phyloP scores from a whole-genome alignment of 306 rosid genomes.

The Biancaea sappan region DNA sequence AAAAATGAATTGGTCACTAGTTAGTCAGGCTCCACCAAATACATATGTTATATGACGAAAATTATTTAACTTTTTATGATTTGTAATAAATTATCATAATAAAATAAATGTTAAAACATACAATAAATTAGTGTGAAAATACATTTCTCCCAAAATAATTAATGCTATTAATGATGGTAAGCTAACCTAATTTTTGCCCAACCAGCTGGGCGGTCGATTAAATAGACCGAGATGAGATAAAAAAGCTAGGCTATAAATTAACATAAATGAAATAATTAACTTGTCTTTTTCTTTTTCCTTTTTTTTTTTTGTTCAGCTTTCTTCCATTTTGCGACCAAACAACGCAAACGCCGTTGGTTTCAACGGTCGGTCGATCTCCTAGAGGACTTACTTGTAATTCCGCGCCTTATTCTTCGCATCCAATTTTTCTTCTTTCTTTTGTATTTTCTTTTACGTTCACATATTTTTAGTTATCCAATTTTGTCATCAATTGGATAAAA shows the following conservation, averaged over 20 bases:
- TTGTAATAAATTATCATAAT: too few species aligned
- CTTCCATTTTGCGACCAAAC: conserved; percentile 36
- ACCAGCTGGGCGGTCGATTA: not conserved
- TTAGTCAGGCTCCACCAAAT: too few species aligned
- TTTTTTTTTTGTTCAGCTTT: not conserved
- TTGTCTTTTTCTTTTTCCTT: not conserved
- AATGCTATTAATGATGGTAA: too few species aligned
- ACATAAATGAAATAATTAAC: not conserved
- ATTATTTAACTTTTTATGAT: too few species aligned
- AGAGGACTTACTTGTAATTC: conserved; percentile 42
- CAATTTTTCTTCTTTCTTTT: not conserved
- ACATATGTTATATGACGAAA: too few species aligned
- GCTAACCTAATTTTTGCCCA: not conserved
- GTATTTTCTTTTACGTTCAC: not conserved
- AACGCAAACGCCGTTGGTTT: conserved; percentile 44
- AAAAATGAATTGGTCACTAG: too few species aligned
- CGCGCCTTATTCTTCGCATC: conserved; percentile 29
- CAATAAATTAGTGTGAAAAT: too few species aligned
- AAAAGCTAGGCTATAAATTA: not conserved
- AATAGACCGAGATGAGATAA: not conserved
- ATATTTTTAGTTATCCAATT: not conserved
- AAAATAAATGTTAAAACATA: too few species aligned
- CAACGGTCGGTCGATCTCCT: conserved; percentile 47
- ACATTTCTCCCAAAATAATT: too few species aligned
- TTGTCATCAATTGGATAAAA: not conserved